phyloP scores from a whole-genome alignment of 75 land plant species.

The Picea glauca region DNA sequence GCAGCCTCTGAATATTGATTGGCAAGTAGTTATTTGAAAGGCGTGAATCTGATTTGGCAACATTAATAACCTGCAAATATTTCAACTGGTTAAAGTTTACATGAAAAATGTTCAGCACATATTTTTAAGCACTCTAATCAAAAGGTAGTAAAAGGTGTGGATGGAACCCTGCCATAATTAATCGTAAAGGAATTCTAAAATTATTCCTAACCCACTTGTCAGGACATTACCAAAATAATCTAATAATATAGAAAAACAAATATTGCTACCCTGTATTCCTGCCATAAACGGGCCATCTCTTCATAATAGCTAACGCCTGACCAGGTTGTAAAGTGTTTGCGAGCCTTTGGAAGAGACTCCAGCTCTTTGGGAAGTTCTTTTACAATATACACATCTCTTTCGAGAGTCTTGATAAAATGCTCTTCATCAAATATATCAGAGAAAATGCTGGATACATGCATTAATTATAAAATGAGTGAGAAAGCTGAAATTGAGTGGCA shows the following conservation, averaged over 20 bases:
- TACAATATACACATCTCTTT: slow-evolving; percentile 73
- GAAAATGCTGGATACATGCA: slow-evolving; percentile 61
- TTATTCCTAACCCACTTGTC: not conserved
- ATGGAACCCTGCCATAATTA: not conserved
- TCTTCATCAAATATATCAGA: slow-evolving; percentile 94
- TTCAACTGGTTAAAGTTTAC: not conserved
- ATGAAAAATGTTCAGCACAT: not conserved
- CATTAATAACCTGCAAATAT: slow-evolving; percentile 76
- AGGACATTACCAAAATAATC: not conserved
- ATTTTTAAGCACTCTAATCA: not conserved
- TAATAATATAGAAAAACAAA: not conserved
- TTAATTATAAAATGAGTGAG: not conserved
- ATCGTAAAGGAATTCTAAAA: not conserved
- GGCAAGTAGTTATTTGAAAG: slow-evolving; percentile 78
- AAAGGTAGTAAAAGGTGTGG: not conserved
- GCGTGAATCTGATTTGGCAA: slow-evolving; percentile 92
- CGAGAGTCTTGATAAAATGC: slow-evolving; percentile 70
- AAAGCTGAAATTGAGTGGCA: not conserved
- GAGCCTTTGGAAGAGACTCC: slow-evolving; percentile 52
- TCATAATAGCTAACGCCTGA: slow-evolving; percentile 77
- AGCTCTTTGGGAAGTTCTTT: slow-evolving; percentile 76
- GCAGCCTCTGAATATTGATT: slow-evolving; percentile 62
- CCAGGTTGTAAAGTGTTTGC: slow-evolving; percentile 92
- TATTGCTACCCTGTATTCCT: slow-evolving; percentile 60
- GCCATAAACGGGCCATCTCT: slow-evolving; percentile 59